Base-by-base conservation (phyloP, 108 stramenopile genomes). In the Cyclotella choctawhatcheeana region DNA sequence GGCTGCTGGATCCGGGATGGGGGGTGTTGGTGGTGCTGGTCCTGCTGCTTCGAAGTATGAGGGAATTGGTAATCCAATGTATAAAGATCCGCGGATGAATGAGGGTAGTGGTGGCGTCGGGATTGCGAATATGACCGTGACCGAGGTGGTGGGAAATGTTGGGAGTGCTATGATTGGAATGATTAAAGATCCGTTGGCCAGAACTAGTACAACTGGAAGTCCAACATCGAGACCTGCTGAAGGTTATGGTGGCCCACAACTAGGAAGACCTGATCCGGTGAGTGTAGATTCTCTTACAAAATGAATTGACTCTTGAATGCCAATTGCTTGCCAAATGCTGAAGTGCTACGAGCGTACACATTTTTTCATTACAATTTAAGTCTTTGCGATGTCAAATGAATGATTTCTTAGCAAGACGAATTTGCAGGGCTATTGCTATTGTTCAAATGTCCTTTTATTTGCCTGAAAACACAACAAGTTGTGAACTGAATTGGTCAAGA, bases 51-150 rank as follows among this genome's bases (percentile, higher is more conserved):
- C 51, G 8, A 82, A 87, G 21, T 94, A 93, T 92, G 81, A 92
- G 69, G 96, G 96, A 8, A 92, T 97, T 62, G 96, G 96, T 13
- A 97, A 95, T 71, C 94, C 94, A 26, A 88, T 86, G 83, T 97
- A 92, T 56, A 58, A 64, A 26, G 94, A 95, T 86, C 91, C 93
- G n/a, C 84, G 96, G 14, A 58, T 86, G 18, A 22, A 35, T 33
- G 56, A 34, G 5, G 40, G 60, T 48, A n/a, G 47, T 16, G 50
- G 52, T n/a, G 31, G 26, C 4, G 8, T n/a, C n/a, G n/a, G 44
- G 69, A 14, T 52, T 34, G 22, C 44, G 73, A 5, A 71, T 76
- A 2, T 52, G 63, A 40, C 53, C 64, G 5, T 76, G 64, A 13
- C 44, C 72, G 69, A 81, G 18, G 64, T 89, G 18, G 82, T 84